Evolutionary conservation across 192 early-diverging fungal species (phyloP).

Genomic region (Linnemannia exigua): DNA sequence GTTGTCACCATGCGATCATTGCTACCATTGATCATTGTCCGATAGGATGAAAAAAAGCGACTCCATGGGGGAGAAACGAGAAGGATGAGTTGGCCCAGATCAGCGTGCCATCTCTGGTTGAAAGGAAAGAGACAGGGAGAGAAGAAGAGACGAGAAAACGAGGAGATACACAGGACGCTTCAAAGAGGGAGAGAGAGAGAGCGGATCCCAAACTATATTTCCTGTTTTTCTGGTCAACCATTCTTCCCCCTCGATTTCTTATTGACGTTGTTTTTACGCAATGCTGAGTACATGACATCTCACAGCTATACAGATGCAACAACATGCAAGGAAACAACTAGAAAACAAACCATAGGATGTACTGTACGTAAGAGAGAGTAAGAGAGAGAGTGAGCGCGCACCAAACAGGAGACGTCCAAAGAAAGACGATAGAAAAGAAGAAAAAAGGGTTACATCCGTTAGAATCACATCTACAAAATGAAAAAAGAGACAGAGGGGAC

Average conservation of each 20-base stretch:
- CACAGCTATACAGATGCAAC: background rate
- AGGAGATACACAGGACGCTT: background rate
- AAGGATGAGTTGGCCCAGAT: background rate
- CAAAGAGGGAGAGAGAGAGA: background rate
- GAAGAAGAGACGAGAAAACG: background rate
- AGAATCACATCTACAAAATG: background rate
- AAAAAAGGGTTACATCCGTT: background rate
- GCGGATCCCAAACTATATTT: background rate
- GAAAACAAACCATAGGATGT: background rate
- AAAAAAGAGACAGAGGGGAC: background rate
- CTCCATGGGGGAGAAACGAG: background rate
- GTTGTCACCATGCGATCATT: conserved; percentile 1
- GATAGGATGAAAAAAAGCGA: background rate
- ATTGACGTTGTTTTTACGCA: background rate
- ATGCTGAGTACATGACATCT: background rate
- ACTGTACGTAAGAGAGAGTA: too few relatives aligned
- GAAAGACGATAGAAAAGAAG: background rate
- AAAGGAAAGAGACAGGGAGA: background rate
- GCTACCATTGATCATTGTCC: background rate
- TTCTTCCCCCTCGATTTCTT: background rate
- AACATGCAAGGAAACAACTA: background rate
- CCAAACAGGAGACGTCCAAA: background rate
- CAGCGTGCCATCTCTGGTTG: too few relatives aligned
- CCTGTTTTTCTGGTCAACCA: background rate
- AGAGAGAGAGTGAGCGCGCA: too few relatives aligned